Evolutionary conservation across 495 filamentous ascomycete species (phyloP), one percentile per base, ranked within the genome.

Genomic region (Podospora bellae-mahoneyi): DNA sequence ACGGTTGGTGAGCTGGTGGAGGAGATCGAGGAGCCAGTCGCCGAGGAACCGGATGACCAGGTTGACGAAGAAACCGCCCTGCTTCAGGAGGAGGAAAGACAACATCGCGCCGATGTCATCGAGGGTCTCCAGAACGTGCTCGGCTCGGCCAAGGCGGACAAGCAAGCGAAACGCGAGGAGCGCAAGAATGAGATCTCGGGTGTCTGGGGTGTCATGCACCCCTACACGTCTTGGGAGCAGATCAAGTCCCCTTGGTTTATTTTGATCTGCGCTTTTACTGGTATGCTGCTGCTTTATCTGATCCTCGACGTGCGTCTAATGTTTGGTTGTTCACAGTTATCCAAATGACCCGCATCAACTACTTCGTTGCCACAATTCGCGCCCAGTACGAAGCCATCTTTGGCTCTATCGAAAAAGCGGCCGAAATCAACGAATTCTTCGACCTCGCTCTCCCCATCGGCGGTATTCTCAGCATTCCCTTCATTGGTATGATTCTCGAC

Each of bases 331-430:
- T 15, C 64, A 6, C 44, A 75, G 84, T 95, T 26, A 78, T 96
- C 20, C 92, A 95, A 77, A 97, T 96, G 94, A 92, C 90, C 0
- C 87, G 94, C 19, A 97, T 97, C 77, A 98, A 98, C 80, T 99
- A 93, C 84, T 99, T 99, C 73, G 92, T 99, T 34, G 93, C 95
- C 1, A 95, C 95, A 2, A 88, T 99, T 68, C 87, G 90, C 20
- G 83, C 88, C 7, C 95, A 99, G 76, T 97, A 97, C 79, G 85
- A 87, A 54, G 88, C 88, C 73, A 84, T 99, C 10, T 85, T 99
- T n/a, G 78, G 77, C 27, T 84, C 84, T 9, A 78, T 79, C 62
- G 73, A 75, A 0, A 82, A 83, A 56, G 91, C 94, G 0, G 81
- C 86, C 7, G 77, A 84, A 56, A 81, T 98, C 73, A 98, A 97